Base-by-base conservation (phyloP, 176 grass and related monocot species). In the Juncus effusus region DNA sequence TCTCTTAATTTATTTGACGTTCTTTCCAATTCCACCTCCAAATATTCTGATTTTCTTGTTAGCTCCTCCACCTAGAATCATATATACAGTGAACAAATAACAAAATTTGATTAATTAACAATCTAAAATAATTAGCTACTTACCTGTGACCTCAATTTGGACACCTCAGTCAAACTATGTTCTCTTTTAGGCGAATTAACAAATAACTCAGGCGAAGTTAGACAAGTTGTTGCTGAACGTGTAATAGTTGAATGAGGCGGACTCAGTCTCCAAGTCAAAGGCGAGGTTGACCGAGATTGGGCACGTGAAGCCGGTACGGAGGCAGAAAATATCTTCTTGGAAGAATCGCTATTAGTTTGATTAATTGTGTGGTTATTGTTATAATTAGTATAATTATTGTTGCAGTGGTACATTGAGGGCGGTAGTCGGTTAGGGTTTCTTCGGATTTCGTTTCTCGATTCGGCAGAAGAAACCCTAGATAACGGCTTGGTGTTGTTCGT, bases 1-100 rank as follows among this genome's bases (percentile, higher is more conserved):
- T 79, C 88, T 64, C 59, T 76, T 67, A 92, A 77, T 54, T 73
- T 67, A 69, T 65, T 76, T 66, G 72, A 78, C 72, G 78, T 68
- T 74, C 65, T 80, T 35, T 74, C 67, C 73, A 93, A 65, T 82
- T 87, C 70, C 50, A 60, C 71, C 84, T 93, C 78, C 75, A 85
- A 77, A 85, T 82, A 56, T 61, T 85, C 44, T 5, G 78, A 80
- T 60, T 85, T 82, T 47, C n/a, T 53, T 10, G 51, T 85, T 72
- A 88, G 51, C 58, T 82, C 76, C 35, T 82, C 74, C 12, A 88
- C 72, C 89, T 93, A 79, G 36, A 44, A 68, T 58, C 50, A 35
- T 42, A 39, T 61, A 40, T 40, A 3, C 60, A 39, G 38, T 51
- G 11, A 64, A 0, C n/a, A 41, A 65, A 51, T 65, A 63, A 59